Base-by-base conservation (phyloP, 1,139 yeast genomes). In the Geotrichum carabidarum region DNA sequence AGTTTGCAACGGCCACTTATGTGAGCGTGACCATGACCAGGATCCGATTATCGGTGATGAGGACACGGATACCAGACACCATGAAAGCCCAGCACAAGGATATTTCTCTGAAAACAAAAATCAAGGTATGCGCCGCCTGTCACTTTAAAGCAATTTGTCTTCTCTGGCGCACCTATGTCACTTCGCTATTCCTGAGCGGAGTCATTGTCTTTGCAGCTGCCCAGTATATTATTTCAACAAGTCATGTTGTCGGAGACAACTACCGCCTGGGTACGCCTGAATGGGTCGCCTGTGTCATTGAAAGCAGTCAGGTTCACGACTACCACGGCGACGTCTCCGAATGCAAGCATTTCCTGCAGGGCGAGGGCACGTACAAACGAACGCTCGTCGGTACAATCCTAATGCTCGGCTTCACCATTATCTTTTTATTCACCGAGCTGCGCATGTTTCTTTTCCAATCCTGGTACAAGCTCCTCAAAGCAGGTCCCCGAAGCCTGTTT, bases 151-250 rank as follows among this genome's bases (percentile, higher is more conserved):
- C 61, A 7, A 42, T 59, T 17, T 44, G 53, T 31, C 51, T 60
- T 14, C 47, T 60, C 30, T 59, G 62, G 61, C 55, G 61, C 7
- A 60, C 58, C n/a, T 59, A 55, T 48, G 49, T 60, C 8, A 54
- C 59, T 32, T 53, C 57, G 8, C 14, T 58, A 18, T 55, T 58
- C 34, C 51, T 60, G 9, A 49, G 55, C 18, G 41, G 56, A 4
- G 54, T 55, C 42, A 49, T 56, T 34, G 53, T 56, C 12, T 56
- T 44, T 42, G 60, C 53, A 34, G 51, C 58, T 4, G 50, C 43
- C 12, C 56, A 52, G 38, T 55, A 55, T 42, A 49, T 50, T 36
- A 27, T 55, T 3, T 42, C 49, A 12, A 43, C 48, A 14, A 42
- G 45, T 11, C 27, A 43, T 8, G 44, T 27, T 7, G 40, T 35